Evolutionary conservation across 495 filamentous ascomycete species (phyloP).

Genomic region (Aspergillus homomorphus): DNA sequence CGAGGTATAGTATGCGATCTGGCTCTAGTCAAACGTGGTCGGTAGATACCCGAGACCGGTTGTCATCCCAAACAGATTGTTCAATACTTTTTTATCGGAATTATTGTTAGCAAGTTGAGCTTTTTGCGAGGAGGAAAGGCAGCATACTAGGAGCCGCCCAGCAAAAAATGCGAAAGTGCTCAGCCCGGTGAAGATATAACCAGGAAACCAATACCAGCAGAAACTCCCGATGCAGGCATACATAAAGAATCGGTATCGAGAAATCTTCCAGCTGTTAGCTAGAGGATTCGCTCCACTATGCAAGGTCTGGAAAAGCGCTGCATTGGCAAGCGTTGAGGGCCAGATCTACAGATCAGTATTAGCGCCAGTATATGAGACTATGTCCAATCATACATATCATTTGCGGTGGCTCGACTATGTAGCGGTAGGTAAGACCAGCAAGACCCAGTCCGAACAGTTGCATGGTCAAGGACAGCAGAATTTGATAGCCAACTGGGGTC

Average conservation of each 20-base stretch:
- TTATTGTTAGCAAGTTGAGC: background rate
- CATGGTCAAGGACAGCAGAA: slow-evolving; percentile 33
- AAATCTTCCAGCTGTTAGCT: slow-evolving; percentile 79
- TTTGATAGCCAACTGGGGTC: slow-evolving; percentile 41
- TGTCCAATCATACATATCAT: slow-evolving; percentile 42
- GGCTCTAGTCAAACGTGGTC: slow-evolving; percentile 87
- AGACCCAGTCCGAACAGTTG: slow-evolving; percentile 51
- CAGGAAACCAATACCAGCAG: slow-evolving; percentile 76
- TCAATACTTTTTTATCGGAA: slow-evolving; percentile 31
- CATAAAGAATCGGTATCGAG: slow-evolving; percentile 78
- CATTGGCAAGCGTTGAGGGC: slow-evolving; percentile 82
- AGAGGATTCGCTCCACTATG: slow-evolving; percentile 77
- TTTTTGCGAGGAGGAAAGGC: background rate
- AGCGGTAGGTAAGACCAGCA: slow-evolving; percentile 54
- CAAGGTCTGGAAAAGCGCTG: slow-evolving; percentile 81
- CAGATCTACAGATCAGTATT: slow-evolving; percentile 52
- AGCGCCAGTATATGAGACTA: background rate
- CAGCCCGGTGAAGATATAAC: slow-evolving; percentile 77
- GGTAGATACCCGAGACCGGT: slow-evolving; percentile 83
- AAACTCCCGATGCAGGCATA: slow-evolving; percentile 62
- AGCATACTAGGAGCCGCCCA: slow-evolving; percentile 80
- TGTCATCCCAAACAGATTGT: slow-evolving; percentile 69
- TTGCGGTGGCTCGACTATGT: slow-evolving; percentile 69
- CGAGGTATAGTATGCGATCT: slow-evolving; percentile 85
- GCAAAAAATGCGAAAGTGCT: slow-evolving; percentile 86